A percentile compares a stretch with the other conserved stretches of the same genome.
phyloP scores from a whole-genome alignment of 2,329 filamentous ascomycete genomes.

The Chaetomium globosum region DNA sequence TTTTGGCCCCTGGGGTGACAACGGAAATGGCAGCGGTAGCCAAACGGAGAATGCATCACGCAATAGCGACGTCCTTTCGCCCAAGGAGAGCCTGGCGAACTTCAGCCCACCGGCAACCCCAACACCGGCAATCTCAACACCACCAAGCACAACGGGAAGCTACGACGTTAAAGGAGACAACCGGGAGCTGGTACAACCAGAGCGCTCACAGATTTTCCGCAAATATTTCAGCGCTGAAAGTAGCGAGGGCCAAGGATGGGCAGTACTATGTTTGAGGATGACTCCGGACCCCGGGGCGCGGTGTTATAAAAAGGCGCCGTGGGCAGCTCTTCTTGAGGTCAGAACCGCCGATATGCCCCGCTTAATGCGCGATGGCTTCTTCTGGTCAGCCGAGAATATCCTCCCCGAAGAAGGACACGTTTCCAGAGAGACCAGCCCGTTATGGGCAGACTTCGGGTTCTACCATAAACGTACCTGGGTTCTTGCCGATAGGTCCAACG shows the following conservation, averaged over 20 bases:
- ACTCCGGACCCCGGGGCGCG: background rate
- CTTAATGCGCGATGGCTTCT: constrained; percentile 1
- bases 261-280: background rate
- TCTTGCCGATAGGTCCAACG: constrained; percentile 5
- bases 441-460: background rate
- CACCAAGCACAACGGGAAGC: no score
- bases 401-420: constrained; percentile 3
- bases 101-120: no score
- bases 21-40: no score
- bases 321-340: background rate
- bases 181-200: background rate
- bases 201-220: background rate
- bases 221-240: background rate
- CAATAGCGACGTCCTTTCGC: no score
- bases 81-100: no score
- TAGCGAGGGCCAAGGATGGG: background rate
- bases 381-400: constrained; percentile 8
- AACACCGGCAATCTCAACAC: no score
- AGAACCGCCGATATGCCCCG: background rate
- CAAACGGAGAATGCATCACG: no score
- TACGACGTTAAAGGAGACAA: no score
- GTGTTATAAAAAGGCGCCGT: background rate
- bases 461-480: background rate
- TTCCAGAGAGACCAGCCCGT: background rate
- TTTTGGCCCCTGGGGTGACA: no score